These are phyloP conservation scores for Pelargonium citronellum DNA, from an alignment of 441 rosid genomes.

Conservation along the genomic window DNA sequence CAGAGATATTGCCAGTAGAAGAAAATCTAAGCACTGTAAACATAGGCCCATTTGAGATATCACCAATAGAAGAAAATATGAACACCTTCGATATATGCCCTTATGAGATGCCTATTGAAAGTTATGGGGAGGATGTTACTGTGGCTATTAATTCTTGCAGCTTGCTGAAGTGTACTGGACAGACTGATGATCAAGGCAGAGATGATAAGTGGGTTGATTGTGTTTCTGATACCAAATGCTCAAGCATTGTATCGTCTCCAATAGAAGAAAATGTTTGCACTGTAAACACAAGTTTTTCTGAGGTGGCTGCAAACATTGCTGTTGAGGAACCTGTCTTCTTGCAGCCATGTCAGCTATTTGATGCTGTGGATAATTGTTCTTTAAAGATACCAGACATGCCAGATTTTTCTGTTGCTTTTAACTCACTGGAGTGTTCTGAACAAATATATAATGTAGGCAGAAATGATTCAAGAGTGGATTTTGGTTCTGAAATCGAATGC, in stretches of 20 bases:
- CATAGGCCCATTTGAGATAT: not conserved
- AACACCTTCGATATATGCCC: not conserved
- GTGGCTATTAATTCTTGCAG: conserved; percentile 1
- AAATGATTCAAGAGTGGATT: not conserved
- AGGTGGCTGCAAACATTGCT: not conserved
- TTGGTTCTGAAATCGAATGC: not conserved
- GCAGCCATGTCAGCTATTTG: conserved; percentile 6
- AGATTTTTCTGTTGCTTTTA: not conserved
- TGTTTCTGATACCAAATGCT: not conserved
- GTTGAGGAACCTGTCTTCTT: not conserved
- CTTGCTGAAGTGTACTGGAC: not conserved
- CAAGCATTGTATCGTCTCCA: not conserved
- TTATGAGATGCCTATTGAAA: not conserved
- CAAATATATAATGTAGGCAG: not conserved
- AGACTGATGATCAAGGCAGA: not conserved
- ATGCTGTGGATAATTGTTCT: conserved; percentile 1
- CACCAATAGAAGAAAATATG: not conserved
- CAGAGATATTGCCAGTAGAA: conserved; percentile 25
- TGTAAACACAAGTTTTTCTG: not conserved
- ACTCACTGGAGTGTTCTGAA: conserved; percentile 8
- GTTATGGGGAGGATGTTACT: not conserved
- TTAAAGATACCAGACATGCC: not conserved
- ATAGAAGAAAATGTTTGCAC: not conserved
- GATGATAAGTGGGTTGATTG: conserved; percentile 1
- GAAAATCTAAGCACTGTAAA: not conserved